A percentile compares a stretch with the other conserved stretches of the same genome.
Evolutionary conservation across 2,329 filamentous ascomycete species (phyloP).

Genomic region (Trichoderma guizhouense): DNA sequence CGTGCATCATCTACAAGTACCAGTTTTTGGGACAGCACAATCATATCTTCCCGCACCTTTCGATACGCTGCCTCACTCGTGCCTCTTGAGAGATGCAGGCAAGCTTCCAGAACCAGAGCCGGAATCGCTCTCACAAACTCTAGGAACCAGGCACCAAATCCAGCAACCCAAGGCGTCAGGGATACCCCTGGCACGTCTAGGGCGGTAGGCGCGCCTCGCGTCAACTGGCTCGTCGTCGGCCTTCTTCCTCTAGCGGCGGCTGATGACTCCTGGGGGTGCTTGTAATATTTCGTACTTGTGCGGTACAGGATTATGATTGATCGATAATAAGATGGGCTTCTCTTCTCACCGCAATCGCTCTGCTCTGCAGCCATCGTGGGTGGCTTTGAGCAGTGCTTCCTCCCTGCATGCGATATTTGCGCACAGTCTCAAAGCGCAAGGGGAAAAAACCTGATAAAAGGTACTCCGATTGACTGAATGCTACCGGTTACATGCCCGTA

Average conservation of each 20-base stretch:
- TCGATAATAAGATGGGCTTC: background rate
- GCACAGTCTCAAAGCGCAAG: background rate
- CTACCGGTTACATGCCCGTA: background rate
- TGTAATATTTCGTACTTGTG: background rate
- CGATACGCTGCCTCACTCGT: background rate
- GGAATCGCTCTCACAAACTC: background rate
- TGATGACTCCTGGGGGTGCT: background rate
- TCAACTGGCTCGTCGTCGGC: slow-evolving; percentile 2
- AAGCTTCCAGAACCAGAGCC: background rate
- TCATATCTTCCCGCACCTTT: background rate
- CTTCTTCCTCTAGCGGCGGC: background rate
- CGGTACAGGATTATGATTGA: background rate
- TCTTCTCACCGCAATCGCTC: background rate
- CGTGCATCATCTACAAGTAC: background rate
- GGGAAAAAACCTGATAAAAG: background rate
- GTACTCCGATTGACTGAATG: background rate
- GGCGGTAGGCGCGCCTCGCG: slow-evolving; percentile 2
- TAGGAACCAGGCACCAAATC: background rate
- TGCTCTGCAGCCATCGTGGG: background rate
- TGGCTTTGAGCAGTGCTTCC: background rate
- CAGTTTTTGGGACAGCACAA: background rate
- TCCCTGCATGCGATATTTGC: background rate
- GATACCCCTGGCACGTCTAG: background rate
- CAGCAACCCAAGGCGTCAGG: background rate
- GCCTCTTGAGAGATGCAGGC: background rate